These are phyloP conservation scores for Saturnispora halmiae DNA, from an alignment of 805 yeast genomes.

Conservation along the genomic window DNA sequence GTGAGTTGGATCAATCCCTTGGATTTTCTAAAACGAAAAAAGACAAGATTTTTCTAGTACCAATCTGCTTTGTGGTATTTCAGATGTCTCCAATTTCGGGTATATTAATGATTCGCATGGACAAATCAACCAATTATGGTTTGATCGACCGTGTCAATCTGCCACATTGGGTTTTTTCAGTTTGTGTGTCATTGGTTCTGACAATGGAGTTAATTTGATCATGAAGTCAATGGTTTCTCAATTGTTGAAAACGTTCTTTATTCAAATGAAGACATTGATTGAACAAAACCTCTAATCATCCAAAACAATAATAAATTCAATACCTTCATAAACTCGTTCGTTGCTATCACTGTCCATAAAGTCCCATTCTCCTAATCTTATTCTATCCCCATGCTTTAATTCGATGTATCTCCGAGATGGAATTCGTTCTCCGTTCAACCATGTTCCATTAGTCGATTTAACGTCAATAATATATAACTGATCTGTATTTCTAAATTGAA, in stretches of 20 bases:
- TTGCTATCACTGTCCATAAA: constrained; percentile 1
- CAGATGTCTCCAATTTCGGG: constrained; percentile 11
- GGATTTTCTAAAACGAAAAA: constrained; percentile 7
- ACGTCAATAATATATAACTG: constrained; percentile 23
- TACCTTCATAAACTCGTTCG: constrained; percentile 4
- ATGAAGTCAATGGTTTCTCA: constrained; percentile 1
- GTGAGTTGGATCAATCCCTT: constrained; percentile 10
- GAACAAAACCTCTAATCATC: too few relatives aligned
- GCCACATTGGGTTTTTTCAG: constrained; percentile 11
- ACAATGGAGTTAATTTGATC: constrained; percentile 9
- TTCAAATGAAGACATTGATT: constrained; percentile 1
- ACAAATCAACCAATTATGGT: constrained; percentile 1
- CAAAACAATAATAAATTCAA: constrained; percentile 20
- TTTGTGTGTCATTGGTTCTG: constrained; percentile 11
- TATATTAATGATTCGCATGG: neutral
- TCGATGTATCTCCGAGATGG: constrained; percentile 23
- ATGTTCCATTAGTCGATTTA: constrained; percentile 26
- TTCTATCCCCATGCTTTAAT: constrained; percentile 19
- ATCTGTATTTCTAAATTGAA: constrained; percentile 20
- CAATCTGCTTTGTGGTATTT: constrained; percentile 14
- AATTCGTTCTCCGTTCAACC: constrained; percentile 23
- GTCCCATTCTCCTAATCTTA: constrained; percentile 22
- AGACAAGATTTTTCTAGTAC: constrained; percentile 4
- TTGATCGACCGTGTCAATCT: constrained; percentile 14
- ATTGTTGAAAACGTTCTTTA: constrained; percentile 10